Evolutionary conservation across 2,329 filamentous ascomycete genomes (phyloP).

Genomic region (Ophiostoma sp.): DNA sequence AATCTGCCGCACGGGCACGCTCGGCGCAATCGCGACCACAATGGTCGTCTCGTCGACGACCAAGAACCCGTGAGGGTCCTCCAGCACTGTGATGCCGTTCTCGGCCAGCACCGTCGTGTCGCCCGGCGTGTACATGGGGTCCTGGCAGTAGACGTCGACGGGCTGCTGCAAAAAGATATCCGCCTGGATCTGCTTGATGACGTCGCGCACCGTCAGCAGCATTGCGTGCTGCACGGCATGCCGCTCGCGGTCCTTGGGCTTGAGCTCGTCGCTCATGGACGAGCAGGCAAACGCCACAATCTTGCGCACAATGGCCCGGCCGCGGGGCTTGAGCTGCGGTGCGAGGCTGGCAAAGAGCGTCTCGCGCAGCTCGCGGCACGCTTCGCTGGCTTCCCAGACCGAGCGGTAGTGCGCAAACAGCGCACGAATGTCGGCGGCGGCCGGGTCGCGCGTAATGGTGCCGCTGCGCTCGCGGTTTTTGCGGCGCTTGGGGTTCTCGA

Average conservation of each 20-base stretch:
- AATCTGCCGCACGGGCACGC: conserved; percentile 34
- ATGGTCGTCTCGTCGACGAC: conserved; percentile 32
- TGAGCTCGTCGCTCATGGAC: conserved; percentile 22
- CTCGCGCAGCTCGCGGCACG: conserved; percentile 24
- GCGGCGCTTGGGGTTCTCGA: conserved; percentile 6
- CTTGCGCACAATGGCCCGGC: conserved; percentile 19
- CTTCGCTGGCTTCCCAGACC: conserved; percentile 24
- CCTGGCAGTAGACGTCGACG: conserved; percentile 27
- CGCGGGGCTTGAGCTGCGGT: conserved; percentile 18
- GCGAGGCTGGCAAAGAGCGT: conserved; percentile 21
- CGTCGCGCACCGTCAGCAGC: conserved; percentile 26
- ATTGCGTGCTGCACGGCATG: conserved; percentile 27
- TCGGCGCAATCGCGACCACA: conserved; percentile 31
- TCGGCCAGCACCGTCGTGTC: conserved; percentile 29
- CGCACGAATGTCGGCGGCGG: conserved; percentile 16
- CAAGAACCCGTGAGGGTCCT: conserved; percentile 34
- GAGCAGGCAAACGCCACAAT: conserved; percentile 27
- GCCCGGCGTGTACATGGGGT: conserved; percentile 29
- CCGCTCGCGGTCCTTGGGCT: conserved; percentile 14
- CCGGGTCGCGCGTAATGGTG: conserved; percentile 11
- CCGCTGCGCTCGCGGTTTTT: background rate
- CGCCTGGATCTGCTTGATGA: conserved; percentile 23
- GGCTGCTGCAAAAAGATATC: conserved; percentile 12
- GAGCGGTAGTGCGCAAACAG: conserved; percentile 16
- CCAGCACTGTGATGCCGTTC: conserved; percentile 30